phyloP scores from a whole-genome alignment of 1,284 basidiomycete species.

The Austropuccinia psidii region DNA sequence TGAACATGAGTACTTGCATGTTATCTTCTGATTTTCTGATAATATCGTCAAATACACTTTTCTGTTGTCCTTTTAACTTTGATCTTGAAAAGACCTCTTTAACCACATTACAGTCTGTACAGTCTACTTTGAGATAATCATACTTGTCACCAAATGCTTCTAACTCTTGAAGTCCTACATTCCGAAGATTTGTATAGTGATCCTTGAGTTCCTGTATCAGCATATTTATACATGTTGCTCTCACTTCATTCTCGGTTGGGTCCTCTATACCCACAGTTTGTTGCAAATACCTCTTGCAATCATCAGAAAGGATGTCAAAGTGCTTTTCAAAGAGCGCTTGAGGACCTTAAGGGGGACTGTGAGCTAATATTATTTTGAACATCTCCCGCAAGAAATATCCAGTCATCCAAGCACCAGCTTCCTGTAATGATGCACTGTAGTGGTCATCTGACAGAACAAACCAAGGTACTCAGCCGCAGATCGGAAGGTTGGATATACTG shows the following conservation, averaged over 20 bases:
- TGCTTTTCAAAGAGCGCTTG: not conserved
- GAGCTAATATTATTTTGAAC: not conserved
- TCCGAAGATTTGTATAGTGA: no score
- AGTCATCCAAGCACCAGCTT: not conserved
- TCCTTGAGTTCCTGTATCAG: no score
- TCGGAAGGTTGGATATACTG: not conserved
- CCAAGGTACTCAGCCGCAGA: not conserved
- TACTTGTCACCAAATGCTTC: no score
- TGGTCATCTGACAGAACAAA: not conserved
- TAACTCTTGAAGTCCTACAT: no score
- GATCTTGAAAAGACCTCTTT: no score
- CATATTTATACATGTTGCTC: no score
- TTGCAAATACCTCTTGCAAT: not conserved
- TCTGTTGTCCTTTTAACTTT: slow-evolving; percentile 48
- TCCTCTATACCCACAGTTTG: not conserved
- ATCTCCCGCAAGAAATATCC: not conserved
- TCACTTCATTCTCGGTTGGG: no score
- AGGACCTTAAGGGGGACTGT: not conserved
- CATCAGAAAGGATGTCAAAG: not conserved
- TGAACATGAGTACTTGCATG: slow-evolving; percentile 45
- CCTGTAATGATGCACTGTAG: not conserved
- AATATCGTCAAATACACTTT: slow-evolving; percentile 47
- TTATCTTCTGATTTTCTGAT: slow-evolving; percentile 47
- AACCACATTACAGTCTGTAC: no score
- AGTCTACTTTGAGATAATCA: no score